Evolutionary conservation across 441 rosid species (phyloP), one percentile per base, ranked within the genome.

Genomic region (Heliophila coronopifolia): DNA sequence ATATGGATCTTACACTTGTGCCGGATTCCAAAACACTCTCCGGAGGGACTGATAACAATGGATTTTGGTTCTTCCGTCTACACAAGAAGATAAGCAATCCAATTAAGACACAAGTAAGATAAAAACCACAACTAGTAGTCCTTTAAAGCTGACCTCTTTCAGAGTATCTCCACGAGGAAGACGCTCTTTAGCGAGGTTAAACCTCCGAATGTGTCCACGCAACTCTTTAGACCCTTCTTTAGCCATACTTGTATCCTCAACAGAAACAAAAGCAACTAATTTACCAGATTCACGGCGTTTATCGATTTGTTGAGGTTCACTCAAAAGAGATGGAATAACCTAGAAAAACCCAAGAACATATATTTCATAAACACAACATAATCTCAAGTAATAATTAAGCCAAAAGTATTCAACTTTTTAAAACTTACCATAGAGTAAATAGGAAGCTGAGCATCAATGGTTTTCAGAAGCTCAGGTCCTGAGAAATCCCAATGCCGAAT

Each of bases 401-500:
- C n/a, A 26, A 52, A 30, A 47, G 51, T 9, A 30, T 3, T 11
- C 3, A 30, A 46, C 30, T 28, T 9, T 33, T 0, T 2, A n/a
- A n/a, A 1, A 55, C 46, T 13, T 3, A 55, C 68, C 62, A 63
- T 55, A 38, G 61, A 93, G 70, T 67, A 69, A 70, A 93, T 66
- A 0, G 96, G 87, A 43, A 73, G 44, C 31, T 67, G 72, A 15
- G 76, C 59, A 52, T 86, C 69, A 10, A 93, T 44, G 3, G 78
- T 86, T 68, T 78, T 86, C 61, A 93, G 66, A 67, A 82, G 71
- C 71, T 79, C 91, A 3, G 97, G 84, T 27, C 63, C 73, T 0
- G 89, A 72, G 58, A 89, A 86, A 65, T 93, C 97, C 97, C 99
- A 93, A 64, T 82, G 73, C 9, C 90, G 77, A 53, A 93, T 75